Evolutionary conservation across 768 basidiomycete species (phyloP), one percentile per base, ranked within the genome.

Genomic region (Lactarius sanguifluus): DNA sequence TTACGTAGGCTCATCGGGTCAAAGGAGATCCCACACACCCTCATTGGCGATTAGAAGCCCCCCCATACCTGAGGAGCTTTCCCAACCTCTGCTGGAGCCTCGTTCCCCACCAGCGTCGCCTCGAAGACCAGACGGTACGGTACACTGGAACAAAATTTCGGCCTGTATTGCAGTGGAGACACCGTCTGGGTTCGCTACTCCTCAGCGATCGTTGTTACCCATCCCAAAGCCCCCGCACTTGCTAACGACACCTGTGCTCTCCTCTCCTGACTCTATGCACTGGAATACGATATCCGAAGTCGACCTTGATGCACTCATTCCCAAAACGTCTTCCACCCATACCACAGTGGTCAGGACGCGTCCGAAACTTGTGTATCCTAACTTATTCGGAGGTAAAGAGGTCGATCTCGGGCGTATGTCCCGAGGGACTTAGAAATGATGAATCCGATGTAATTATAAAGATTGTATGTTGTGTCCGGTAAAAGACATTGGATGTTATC

Each of bases 401-500:
- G 65, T 28, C 38, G 28, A 36, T 47, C 16, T 38, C 20, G n/a
- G 18, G 40, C 41, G 41, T 41, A 54, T 58, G 30, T 62, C 61
- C 61, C 57, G 15, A 32, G 16, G 15, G 30, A 23, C 36, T n/a
- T 30, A 30, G 38, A 8, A 56, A 60, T 54, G 20, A 50, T 6
- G 57, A 56, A 57, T 59, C 40, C 43, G 34, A 34, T 65, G 50
- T 61, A 50, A 58, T 69, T 52, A 61, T 59, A 56, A 45, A 59
- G 18, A 25, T 52, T 41, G 18, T 57, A 43, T 25, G 8, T n/a
- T 5, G 20, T n/a, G 50, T 57, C 18, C 52, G 59, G 23, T 18
- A 55, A n/a, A n/a, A n/a, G 43, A 15, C 15, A 3, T 43, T 16
- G 36, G 16, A 1, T 55, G 34, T 57, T 13, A 57, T 64, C 58